phyloP scores from a whole-genome alignment of 495 filamentous ascomycete species.

The Lepidopterella palustris region DNA sequence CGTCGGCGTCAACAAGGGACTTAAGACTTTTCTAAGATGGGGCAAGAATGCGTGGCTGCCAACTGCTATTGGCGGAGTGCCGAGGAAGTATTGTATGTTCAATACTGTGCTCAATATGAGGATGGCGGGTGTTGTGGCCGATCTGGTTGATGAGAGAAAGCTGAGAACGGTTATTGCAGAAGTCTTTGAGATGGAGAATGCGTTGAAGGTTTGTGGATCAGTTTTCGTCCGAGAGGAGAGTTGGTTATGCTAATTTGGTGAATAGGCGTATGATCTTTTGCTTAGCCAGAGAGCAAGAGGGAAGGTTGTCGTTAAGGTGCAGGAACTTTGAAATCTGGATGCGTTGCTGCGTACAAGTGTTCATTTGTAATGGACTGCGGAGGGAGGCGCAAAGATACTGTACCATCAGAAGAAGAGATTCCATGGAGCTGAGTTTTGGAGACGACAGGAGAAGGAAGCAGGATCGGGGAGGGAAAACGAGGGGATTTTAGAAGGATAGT shows the following conservation, averaged over 20 bases:
- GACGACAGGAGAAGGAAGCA: too few species aligned
- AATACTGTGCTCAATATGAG: not conserved
- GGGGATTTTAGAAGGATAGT: too few species aligned
- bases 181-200: slow-evolving; percentile 7
- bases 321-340: too few species aligned
- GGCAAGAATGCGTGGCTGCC: slow-evolving; percentile 33
- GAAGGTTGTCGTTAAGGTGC: slow-evolving; percentile 6
- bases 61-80: slow-evolving; percentile 32
- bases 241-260: not conserved
- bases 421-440: too few species aligned
- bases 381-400: too few species aligned
- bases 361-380: too few species aligned
- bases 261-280: slow-evolving; percentile 7
- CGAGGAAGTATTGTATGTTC: slow-evolving; percentile 32
- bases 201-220: not conserved
- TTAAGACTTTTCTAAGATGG: slow-evolving; percentile 21
- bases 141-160: slow-evolving; percentile 8
- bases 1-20: slow-evolving; percentile 29
- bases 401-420: too few species aligned
- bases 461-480: too few species aligned
- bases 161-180: slow-evolving; percentile 7
- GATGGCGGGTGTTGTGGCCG: not conserved
- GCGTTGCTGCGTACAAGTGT: too few species aligned
- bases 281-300: slow-evolving; percentile 3
- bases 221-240: too few species aligned